Evolutionary conservation across 164 flowering plant genomes (phyloP), one percentile per base, ranked within the genome.

Genomic region (Santalum album): DNA sequence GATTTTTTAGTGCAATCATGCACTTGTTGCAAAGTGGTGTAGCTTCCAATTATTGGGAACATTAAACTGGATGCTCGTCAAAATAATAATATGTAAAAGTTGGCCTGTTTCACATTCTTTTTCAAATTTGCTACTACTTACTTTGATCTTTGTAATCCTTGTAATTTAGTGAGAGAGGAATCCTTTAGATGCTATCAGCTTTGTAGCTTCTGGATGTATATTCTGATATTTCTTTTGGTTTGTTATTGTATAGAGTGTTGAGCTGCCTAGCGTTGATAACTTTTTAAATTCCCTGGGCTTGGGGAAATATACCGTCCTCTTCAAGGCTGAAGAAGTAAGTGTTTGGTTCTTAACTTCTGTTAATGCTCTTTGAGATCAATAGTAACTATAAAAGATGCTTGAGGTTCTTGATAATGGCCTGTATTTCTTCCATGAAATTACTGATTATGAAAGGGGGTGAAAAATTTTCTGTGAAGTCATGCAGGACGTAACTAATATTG

Each of bases 321-420:
- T 90, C 58, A 82, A 84, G 78, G 90, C 86, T 25, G 95, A 89
- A 72, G 97, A 89, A 68, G 97, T 84, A 80, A 36, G 79, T 64
- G 35, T 15, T 3, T 16, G 12, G 21, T 26, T 50, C 34, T n/a
- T n/a, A n/a, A n/a, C n/a, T n/a, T n/a, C n/a, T n/a, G n/a, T n/a
- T n/a, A n/a, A n/a, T n/a, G n/a, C n/a, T 29, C 34, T 29, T 29
- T 29, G 6, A 29, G 6, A 3, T 9, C 9, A 3, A 3, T 29
- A 29, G 9, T 9, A 29, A 29, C 9, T 29, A 29, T 29, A 9
- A 29, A 29, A 29, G 34, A 3, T 29, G 34, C 34, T 29, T 29
- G 34, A n/a, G 34, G 6, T 29, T 29, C 34, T 29, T 29, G 34
- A 29, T 9, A 29, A 9, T 3, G 9, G 34, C 34, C 34, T 29